phyloP scores from a whole-genome alignment of 2,329 filamentous ascomycete genomes.

The Fusarium burgessii region DNA sequence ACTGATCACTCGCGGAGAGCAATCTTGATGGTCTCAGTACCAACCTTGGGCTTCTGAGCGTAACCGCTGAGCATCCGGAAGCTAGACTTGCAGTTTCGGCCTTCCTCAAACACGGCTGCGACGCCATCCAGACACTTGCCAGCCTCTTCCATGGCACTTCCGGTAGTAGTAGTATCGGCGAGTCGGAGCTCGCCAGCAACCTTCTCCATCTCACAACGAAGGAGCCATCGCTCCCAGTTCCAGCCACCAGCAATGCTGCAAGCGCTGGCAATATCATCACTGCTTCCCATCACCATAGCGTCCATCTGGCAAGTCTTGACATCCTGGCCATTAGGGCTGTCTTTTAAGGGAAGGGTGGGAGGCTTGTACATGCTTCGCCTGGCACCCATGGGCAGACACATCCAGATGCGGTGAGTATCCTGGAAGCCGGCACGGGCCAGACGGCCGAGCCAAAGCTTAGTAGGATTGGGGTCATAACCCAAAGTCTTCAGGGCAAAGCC shows the following conservation, averaged over 20 bases:
- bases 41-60: slow-evolving; percentile 68
- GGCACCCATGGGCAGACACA: slow-evolving; percentile 85
- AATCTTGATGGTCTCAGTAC: slow-evolving; percentile 56
- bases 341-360: slow-evolving; percentile 49
- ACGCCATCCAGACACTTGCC: slow-evolving; percentile 71
- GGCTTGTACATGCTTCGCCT: slow-evolving; percentile 50
- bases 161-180: slow-evolving; percentile 63
- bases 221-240: slow-evolving; percentile 96
- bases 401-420: slow-evolving; percentile 87
- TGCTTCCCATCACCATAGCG: slow-evolving; percentile 74
- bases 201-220: slow-evolving; percentile 88
- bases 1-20: slow-evolving; percentile 44
- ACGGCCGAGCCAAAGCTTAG: slow-evolving; percentile 82
- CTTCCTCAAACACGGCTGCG: slow-evolving; percentile 72
- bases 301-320: slow-evolving; percentile 66
- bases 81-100: slow-evolving; percentile 67
- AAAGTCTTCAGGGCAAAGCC: slow-evolving; percentile 88
- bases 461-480: slow-evolving; percentile 88
- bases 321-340: slow-evolving; percentile 55
- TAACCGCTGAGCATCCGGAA: slow-evolving; percentile 73
- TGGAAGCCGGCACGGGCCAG: slow-evolving; percentile 81
- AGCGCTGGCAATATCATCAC: slow-evolving; percentile 77
- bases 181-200: slow-evolving; percentile 73
- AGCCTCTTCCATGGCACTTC: slow-evolving; percentile 65
- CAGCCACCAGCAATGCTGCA: slow-evolving; percentile 87